These are phyloP conservation scores for Mucor sp. DNA, from an alignment of 371 early-diverging fungal genomes.

Conservation along the genomic window DNA sequence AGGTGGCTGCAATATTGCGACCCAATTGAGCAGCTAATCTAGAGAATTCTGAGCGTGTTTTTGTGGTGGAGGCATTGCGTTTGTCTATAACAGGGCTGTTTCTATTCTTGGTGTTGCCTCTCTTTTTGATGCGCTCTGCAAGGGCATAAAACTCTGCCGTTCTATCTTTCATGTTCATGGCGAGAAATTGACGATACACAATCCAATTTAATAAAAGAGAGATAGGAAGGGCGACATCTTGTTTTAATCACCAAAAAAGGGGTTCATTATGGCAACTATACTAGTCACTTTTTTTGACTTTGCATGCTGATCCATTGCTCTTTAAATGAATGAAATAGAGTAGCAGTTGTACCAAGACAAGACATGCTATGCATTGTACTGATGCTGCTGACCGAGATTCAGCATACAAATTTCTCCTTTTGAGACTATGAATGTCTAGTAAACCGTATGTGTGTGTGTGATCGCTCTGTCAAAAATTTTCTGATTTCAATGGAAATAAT, in stretches of 20 bases:
- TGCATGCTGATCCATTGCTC: neutral
- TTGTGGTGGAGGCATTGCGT: neutral
- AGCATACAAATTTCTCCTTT: too few relatives aligned
- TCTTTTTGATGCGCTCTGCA: conserved; percentile 42
- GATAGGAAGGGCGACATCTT: neutral
- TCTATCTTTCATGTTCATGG: conserved; percentile 43
- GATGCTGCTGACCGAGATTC: too few relatives aligned
- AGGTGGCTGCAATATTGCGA: conserved; percentile 57
- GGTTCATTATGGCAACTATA: neutral
- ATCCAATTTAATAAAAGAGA: neutral
- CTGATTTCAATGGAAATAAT: neutral
- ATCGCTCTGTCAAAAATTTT: neutral
- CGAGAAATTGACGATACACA: neutral
- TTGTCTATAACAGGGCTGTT: neutral
- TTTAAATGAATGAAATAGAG: neutral
- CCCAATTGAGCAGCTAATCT: conserved; percentile 62
- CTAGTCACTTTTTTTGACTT: neutral
- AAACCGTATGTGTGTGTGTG: too few relatives aligned
- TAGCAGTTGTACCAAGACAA: too few relatives aligned
- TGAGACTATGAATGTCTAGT: too few relatives aligned
- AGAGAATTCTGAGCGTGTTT: conserved; percentile 51
- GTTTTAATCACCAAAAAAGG: neutral
- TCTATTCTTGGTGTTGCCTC: conserved; percentile 14
- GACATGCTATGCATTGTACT: too few relatives aligned
- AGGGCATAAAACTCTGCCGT: conserved; percentile 51